Base-by-base conservation (phyloP, 352 stramenopile species). In the Phytophthora macrochlamydospora region DNA sequence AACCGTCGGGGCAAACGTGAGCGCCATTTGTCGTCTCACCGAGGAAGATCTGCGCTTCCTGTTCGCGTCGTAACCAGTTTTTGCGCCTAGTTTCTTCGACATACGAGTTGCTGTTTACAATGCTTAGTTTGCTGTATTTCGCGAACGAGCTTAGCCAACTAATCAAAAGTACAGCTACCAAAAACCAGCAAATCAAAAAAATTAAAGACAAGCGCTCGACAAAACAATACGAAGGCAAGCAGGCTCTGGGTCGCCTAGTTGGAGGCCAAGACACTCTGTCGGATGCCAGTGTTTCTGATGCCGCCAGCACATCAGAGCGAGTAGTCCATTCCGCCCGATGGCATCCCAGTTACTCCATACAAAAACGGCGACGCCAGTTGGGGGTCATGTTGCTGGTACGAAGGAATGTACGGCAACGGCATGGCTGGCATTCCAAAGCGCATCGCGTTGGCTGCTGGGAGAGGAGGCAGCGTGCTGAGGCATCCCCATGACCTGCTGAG, bases 31-130 rank as follows among this genome's bases (percentile, higher is more conserved):
- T 29, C 86, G 90, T 13, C 85, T 98, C n/a, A 98, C 95, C 0
- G 91, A 97, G 46, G 94, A 98, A 65, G 95, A 98, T 51, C 59
- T 98, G 42, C 81, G 91, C 6, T 98, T 98, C 58, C 75, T 98
- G 9, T 98, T 98, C 59, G 83, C 81, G 7, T 52, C 56, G 30
- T 88, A 46, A 83, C 7, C 37, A n/a, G 18, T 24, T 24, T 24
- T 24, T 24, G 18, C 18, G 44, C 44, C 44, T 51, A 32, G 18
- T 29, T 8, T 8, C 18, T 7, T n/a, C 24, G 7, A 8, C 43
- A 50, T 50, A 29, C 7, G 43, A 50, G 8, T 54, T 62, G 48
- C 49, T 73, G 64, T 67, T 66, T 45, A 69, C 44, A 49, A 62
- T 71, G 56, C 29, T 68, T 18, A 58, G 59, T 72, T 53, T 73